phyloP scores from a whole-genome alignment of 2,329 filamentous ascomycete genomes.

The Claviceps paspali region DNA sequence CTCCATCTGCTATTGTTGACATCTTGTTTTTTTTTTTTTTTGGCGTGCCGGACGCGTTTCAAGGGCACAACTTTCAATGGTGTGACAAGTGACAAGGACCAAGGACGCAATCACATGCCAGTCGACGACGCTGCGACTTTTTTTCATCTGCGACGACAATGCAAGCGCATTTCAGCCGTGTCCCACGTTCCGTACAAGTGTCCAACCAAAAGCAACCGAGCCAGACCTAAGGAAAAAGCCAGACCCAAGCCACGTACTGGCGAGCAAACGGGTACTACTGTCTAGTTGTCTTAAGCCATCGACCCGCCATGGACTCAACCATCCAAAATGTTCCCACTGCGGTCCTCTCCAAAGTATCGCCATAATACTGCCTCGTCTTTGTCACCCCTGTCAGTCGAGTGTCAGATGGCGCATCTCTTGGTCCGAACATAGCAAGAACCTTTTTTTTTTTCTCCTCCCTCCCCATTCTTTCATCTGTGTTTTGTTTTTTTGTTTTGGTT shows the following conservation, averaged over 20 bases:
- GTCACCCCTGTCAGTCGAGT: not conserved
- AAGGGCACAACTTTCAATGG: too few species aligned
- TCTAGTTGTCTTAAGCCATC: not conserved
- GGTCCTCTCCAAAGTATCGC: too few species aligned
- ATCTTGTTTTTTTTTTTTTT: not conserved
- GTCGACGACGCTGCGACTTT: not conserved
- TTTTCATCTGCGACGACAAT: not conserved
- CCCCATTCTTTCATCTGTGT: not conserved
- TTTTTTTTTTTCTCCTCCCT: too few species aligned
- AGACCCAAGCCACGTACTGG: too few species aligned
- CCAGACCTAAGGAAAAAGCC: not conserved
- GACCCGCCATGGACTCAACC: too few species aligned
- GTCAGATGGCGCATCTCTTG: not conserved
- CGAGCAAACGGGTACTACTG: not conserved
- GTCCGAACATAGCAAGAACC: not conserved
- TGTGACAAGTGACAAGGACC: too few species aligned
- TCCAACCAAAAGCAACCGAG: not conserved
- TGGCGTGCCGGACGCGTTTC: too few species aligned
- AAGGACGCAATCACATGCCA: slow-evolving; percentile 1
- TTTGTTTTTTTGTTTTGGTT: not conserved
- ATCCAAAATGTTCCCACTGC: too few species aligned
- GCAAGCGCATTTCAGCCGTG: not conserved
- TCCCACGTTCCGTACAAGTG: not conserved
- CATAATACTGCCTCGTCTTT: too few species aligned
- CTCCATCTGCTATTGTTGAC: not conserved